Percentiles rank a stretch among this genome's conserved stretches.
phyloP scores from a whole-genome alignment of 169 alveolate species.

The Plasmodium sp. region DNA sequence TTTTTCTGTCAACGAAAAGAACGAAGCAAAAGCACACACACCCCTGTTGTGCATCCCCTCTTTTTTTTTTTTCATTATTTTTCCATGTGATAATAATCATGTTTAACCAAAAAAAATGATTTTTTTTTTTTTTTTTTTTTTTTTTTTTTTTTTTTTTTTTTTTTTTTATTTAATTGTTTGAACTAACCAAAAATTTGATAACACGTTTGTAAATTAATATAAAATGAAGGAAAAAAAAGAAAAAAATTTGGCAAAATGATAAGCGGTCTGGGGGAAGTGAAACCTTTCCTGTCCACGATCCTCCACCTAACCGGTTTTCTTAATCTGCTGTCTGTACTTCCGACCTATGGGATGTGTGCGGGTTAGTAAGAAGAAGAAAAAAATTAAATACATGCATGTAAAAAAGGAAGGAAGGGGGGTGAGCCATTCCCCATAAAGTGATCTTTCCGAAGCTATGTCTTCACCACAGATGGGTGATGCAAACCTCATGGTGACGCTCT shows the following conservation, averaged over 20 bases:
- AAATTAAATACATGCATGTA: background rate
- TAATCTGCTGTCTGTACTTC: conserved; percentile 71
- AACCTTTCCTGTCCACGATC: background rate
- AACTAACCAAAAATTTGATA: background rate
- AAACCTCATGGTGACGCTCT: background rate
- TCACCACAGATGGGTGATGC: background rate
- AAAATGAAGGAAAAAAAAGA: background rate
- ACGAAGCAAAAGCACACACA: background rate
- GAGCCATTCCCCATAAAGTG: background rate
- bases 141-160: too few species aligned
- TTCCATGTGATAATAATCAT: background rate
- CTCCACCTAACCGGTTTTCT: conserved; percentile 44
- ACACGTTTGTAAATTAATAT: background rate
- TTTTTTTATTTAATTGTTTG: background rate
- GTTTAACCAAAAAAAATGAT: background rate
- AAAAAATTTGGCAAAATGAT: background rate
- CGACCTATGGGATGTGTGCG: conserved; percentile 19
- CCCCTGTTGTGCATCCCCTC: background rate
- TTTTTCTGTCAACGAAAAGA: background rate
- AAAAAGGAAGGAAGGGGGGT: background rate
- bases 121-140: too few species aligned
- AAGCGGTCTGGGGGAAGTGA: background rate
- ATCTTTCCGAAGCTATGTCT: background rate
- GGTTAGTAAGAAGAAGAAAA: background rate
- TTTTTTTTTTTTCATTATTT: background rate